These are phyloP conservation scores for Fragilaria radians DNA, from an alignment of 108 stramenopile species.

Conservation along the genomic window DNA sequence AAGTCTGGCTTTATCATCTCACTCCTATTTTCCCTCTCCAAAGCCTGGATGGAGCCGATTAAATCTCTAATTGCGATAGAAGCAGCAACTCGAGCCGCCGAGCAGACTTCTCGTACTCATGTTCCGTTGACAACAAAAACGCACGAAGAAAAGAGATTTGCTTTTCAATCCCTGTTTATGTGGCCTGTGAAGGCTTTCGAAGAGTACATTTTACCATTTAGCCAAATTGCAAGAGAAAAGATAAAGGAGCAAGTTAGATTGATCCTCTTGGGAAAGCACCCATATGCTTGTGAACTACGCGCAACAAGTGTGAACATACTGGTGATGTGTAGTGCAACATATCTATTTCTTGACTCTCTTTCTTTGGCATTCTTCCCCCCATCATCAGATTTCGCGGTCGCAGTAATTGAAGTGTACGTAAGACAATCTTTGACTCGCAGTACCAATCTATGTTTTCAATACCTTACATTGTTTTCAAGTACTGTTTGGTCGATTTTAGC, in stretches of 20 bases:
- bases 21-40: background rate
- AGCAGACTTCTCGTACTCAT: slow-evolving; percentile 9
- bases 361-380: slow-evolving; percentile 41
- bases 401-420: slow-evolving; percentile 53
- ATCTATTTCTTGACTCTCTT: slow-evolving; percentile 39
- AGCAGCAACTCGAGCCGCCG: slow-evolving; percentile 25
- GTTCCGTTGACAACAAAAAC: no score
- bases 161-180: slow-evolving; percentile 2
- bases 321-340: slow-evolving; percentile 44
- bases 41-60: slow-evolving; percentile 18
- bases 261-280: slow-evolving; percentile 31
- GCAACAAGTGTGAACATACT: slow-evolving; percentile 62
- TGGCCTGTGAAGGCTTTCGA: slow-evolving; percentile 11
- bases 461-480: slow-evolving; percentile 18
- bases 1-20: background rate
- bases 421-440: slow-evolving; percentile 1
- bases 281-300: slow-evolving; percentile 45
- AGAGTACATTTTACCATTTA: slow-evolving; percentile 15
- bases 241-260: slow-evolving; percentile 13
- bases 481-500: slow-evolving; percentile 60
- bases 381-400: slow-evolving; percentile 26
- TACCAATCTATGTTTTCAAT: background rate
- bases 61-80: slow-evolving; percentile 8
- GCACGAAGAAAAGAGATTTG: slow-evolving; percentile 13
- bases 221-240: slow-evolving; percentile 3